Base-by-base conservation (phyloP, 345 rosid genomes). In the Linum usitatissimum region DNA sequence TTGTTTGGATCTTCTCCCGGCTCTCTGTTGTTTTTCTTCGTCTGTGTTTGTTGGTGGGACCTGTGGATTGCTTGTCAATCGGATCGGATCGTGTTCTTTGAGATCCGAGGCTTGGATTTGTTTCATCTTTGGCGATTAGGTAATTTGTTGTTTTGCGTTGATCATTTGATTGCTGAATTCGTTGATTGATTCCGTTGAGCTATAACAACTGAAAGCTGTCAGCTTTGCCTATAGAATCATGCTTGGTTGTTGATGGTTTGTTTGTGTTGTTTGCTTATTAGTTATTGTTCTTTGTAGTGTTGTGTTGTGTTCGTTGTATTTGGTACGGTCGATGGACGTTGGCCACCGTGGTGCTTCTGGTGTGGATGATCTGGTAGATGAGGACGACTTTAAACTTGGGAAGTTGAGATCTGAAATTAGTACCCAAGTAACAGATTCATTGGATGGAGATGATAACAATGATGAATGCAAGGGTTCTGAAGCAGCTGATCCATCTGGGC, bases 251-350 rank as follows among this genome's bases (percentile, higher is more conserved):
- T 8, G 51, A 45, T 3, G 15, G 51, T 9, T 45, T 23, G n/a
- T 34, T 34, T 5, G 21, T 42, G 21, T 63, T 42, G 8, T 28
- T 10, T 18, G 17, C 54, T 20, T 30, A 61, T 14, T 34, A 34
- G 21, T 68, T 31, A 71, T 71, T 77, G 79, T 9, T 30, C 18
- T 58, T 13, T 13, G 2, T 55, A 17, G 21, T 28, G 4, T 57
- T 8, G 21, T 28, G 4, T 57, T 8, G 14, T 48, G 19, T 9
- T 13, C 10, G 15, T 30, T 28, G 6, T 51, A 14, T 63, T 13
- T 55, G 49, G n/a, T 40, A 53, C 64, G 66, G 49, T 65, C 56
- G 28, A 79, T 84, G 90, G 85, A 78, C 66, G 70, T 73, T 30
- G 54, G 20, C 66, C 58, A 53, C 59, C 58, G 65, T 63, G 21